phyloP scores from a whole-genome alignment of 805 yeast species.

The Yarrowia hollandica region DNA sequence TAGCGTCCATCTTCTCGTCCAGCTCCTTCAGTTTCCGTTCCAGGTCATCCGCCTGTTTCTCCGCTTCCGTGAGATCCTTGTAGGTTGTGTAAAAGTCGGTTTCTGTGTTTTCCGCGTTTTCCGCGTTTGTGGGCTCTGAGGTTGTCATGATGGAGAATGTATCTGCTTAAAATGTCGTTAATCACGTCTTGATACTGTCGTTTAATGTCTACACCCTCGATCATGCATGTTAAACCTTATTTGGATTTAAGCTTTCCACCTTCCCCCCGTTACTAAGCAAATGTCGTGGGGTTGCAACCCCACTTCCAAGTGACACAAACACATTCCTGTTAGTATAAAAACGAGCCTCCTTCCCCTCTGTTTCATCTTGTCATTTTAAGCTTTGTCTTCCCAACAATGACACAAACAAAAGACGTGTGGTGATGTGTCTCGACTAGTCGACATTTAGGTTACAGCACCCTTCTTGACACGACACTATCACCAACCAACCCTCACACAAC shows the following conservation, averaged over 20 bases:
- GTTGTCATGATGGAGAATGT: too few species aligned
- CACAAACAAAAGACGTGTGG: too few species aligned
- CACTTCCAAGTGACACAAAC: neutral
- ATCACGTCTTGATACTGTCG: too few species aligned
- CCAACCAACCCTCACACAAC: neutral
- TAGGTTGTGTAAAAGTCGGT: slow-evolving; percentile 56
- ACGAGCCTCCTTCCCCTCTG: neutral
- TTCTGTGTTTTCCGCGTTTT: too few species aligned
- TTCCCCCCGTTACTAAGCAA: neutral
- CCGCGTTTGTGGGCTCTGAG: too few species aligned
- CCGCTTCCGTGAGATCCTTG: slow-evolving; percentile 66
- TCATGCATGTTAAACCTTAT: neutral
- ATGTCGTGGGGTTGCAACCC: neutral
- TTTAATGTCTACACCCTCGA: too few species aligned
- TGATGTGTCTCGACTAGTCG: too few species aligned
- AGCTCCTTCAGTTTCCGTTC: slow-evolving; percentile 26
- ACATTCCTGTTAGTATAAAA: neutral
- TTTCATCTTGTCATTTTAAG: neutral
- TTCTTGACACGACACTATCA: neutral
- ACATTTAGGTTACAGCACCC: neutral
- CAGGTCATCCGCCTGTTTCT: slow-evolving; percentile 55
- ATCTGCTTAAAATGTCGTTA: too few species aligned
- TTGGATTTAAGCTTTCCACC: neutral
- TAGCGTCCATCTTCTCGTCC: slow-evolving; percentile 24
- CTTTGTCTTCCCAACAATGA: too few species aligned